Base-by-base conservation (phyloP, 805 yeast species). In the Saccharomyces kudriavzevii region DNA sequence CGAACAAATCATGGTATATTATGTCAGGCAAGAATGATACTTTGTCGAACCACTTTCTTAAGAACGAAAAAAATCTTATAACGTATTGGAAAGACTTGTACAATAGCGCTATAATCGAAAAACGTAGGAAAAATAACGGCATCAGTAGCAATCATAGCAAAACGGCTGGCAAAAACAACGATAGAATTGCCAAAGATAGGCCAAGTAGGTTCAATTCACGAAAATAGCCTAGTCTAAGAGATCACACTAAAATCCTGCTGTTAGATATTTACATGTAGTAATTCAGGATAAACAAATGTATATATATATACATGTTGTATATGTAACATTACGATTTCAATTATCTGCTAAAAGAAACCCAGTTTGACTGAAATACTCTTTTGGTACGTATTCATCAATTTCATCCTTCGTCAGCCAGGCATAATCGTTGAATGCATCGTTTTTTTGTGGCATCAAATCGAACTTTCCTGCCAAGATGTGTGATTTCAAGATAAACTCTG, bases 371-470 rank as follows among this genome's bases (percentile, higher is more conserved):
- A 70, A 90, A 68, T 89, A 89, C 40, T 73, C 75, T 26, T 66
- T 59, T 46, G 74, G 73, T 53, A 87, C 82, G 52, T 73, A 70
- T 22, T 77, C 74, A 57, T 74, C 69, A 52, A 89, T 75, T 71
- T 92, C 99, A 49, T 86, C 89, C 65, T 83, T 87, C 29, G 89
- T 80, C 61, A 90, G 76, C 99, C 99, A 92, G 62, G 84, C 83
- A 71, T 73, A 88, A 52, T 85, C 84, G 49, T 71, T 59, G 40
- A 67, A 62, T 10, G 70, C 62, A n/a, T 69, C 61, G 45, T 69
- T 66, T 20, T 70, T 62, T 45, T 69, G 66, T 31, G 73, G 67
- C 43, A 74, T 71, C 40, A 78, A 70, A 50, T 72, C 71, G 69
- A 91, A 91, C 56, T 75, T 74, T 48, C 98, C 99, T 11, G 96